Percentiles rank a stretch among this genome's conserved stretches.
phyloP scores from a whole-genome alignment of 805 yeast species.

The Cyberlindnera galapagoensis region DNA sequence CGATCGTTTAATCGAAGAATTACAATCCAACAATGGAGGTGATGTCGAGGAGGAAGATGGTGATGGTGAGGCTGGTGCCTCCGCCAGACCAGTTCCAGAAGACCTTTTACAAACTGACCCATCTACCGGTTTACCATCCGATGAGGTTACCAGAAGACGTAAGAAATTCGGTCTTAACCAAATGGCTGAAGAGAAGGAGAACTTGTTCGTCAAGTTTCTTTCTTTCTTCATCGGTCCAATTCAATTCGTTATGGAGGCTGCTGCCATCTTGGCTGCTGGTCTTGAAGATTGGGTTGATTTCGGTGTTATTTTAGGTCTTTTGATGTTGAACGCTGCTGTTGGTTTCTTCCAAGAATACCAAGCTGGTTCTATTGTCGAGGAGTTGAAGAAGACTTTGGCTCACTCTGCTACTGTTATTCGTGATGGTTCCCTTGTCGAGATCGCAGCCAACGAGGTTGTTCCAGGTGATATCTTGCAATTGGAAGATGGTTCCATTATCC shows the following conservation, averaged over 20 bases:
- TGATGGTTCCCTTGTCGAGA: conserved; percentile 70
- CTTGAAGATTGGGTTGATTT: conserved; percentile 97
- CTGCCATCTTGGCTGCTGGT: conserved; percentile 93
- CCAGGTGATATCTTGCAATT: conserved; percentile 92
- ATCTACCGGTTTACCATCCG: conserved; percentile 64
- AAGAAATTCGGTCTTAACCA: conserved; percentile 87
- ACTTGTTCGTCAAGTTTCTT: conserved; percentile 68
- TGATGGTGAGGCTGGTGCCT: conserved; percentile 41
- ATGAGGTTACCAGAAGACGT: conserved; percentile 76
- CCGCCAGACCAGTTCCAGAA: conserved; percentile 78
- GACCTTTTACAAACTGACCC: conserved; percentile 82
- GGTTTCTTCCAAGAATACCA: conserved; percentile 97
- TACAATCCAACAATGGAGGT: conserved; percentile 59
- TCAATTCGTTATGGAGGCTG: conserved; percentile 97
- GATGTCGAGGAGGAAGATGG: conserved; percentile 46
- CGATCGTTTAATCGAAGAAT: conserved; percentile 68
- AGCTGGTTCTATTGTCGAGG: conserved; percentile 97
- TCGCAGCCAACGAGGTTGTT: conserved; percentile 79
- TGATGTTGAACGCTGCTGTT: conserved; percentile 81
- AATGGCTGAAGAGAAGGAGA: conserved; percentile 86
- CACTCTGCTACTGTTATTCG: conserved; percentile 82
- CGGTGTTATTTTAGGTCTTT: conserved; percentile 91
- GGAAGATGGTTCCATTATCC: conserved; percentile 90
- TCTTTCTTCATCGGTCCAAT: conserved; percentile 92
- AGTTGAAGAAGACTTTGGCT: conserved; percentile 91